Percentiles rank a stretch among this genome's conserved stretches.
Evolutionary conservation across 495 filamentous ascomycete species (phyloP).

Genomic region (Podospora sp.): DNA sequence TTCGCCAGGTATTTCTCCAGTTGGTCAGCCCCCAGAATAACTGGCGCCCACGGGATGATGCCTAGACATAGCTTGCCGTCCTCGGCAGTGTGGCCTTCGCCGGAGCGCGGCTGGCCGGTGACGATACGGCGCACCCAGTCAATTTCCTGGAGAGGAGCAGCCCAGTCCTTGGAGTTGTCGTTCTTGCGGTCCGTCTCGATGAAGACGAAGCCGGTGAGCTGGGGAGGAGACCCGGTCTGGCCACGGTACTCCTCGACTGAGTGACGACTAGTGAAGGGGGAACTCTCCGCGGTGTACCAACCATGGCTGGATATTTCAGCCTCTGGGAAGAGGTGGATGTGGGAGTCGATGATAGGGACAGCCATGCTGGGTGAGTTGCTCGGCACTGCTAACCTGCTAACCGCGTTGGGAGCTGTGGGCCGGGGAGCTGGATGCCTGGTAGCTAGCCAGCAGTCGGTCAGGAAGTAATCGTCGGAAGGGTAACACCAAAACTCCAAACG

Average conservation of each 20-base stretch:
- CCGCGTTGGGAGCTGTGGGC: too few relatives aligned
- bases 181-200: constrained; percentile 78
- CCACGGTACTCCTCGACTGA: constrained; percentile 62
- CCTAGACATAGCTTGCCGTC: constrained; percentile 62
- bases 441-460: too few relatives aligned
- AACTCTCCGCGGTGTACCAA: constrained; percentile 62
- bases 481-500: not conserved
- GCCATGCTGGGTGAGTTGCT: constrained; percentile 5
- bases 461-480: not conserved
- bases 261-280: constrained; percentile 58
- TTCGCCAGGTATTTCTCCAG: constrained; percentile 54
- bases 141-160: constrained; percentile 68
- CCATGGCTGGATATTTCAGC: constrained; percentile 63
- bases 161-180: constrained; percentile 52
- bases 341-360: constrained; percentile 65
- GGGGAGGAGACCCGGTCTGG: constrained; percentile 35
- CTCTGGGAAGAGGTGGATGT: constrained; percentile 81
- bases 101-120: constrained; percentile 54
- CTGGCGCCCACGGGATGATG: constrained; percentile 80
- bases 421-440: too few relatives aligned
- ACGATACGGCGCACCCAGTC: constrained; percentile 65
- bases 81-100: constrained; percentile 59
- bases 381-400: too few relatives aligned
- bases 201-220: constrained; percentile 71
- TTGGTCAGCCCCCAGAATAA: constrained; percentile 59